A percentile compares a stretch with the other conserved stretches of the same genome.
Evolutionary conservation across 805 yeast species (phyloP).

Genomic region (Pichia thaimueangensis): DNA sequence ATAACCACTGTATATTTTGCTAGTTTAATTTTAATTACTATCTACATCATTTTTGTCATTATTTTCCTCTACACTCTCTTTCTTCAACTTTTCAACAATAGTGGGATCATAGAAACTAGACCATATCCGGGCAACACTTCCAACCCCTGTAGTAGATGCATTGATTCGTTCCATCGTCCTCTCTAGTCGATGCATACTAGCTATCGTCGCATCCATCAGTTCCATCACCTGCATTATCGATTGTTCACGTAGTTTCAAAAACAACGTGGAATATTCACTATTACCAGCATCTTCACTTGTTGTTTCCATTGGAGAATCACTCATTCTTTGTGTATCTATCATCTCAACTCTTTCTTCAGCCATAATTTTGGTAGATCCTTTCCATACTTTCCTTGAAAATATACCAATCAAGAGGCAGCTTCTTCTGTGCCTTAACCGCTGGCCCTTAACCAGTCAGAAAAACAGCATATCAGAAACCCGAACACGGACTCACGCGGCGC

Average conservation of each 20-base stretch:
- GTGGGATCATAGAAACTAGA: constrained; percentile 20
- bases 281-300: no score
- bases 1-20: constrained; percentile 3
- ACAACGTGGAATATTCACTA: constrained; percentile 8
- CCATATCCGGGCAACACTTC: constrained; percentile 18
- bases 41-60: not conserved
- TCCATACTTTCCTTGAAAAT: no score
- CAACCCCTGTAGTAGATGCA: constrained; percentile 9
- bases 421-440: no score
- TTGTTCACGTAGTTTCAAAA: constrained; percentile 11
- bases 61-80: constrained; percentile 9
- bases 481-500: no score
- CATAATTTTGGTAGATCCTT: no score
- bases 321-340: no score
- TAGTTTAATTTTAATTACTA: constrained; percentile 2
- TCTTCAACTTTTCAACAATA: constrained; percentile 13
- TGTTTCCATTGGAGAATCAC: no score
- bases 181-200: constrained; percentile 12
- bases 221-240: constrained; percentile 5
- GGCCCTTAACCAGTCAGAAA: no score
- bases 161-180: constrained; percentile 10
- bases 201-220: constrained; percentile 13
- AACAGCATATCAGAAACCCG: no score
- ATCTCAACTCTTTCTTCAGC: no score
- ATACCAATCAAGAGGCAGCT: no score